These are phyloP conservation scores for Pichia membranifaciens DNA, from an alignment of 805 yeast species.

Conservation along the genomic window DNA sequence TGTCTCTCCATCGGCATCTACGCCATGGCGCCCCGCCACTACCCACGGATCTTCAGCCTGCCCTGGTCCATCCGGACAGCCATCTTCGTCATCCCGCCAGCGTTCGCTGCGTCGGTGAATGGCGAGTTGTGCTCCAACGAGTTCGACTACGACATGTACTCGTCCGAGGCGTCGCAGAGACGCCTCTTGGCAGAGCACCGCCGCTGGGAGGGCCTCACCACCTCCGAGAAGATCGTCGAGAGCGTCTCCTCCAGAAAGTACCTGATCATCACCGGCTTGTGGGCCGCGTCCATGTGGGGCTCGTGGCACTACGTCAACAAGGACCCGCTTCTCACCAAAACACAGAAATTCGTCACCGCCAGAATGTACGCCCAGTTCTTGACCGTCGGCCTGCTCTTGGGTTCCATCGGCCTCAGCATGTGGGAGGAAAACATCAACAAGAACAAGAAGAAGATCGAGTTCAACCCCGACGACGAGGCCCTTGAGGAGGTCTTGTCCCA, in stretches of 20 bases:
- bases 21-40: slow-evolving; percentile 43
- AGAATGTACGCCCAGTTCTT: slow-evolving; percentile 87
- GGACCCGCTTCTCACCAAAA: slow-evolving; percentile 65
- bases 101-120: slow-evolving; percentile 51
- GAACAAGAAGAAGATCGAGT: slow-evolving; percentile 6
- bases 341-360: slow-evolving; percentile 82
- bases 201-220: slow-evolving; percentile 47
- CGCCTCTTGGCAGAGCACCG: slow-evolving; percentile 40
- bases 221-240: slow-evolving; percentile 45
- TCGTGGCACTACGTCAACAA: slow-evolving; percentile 70
- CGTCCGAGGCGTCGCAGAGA: slow-evolving; percentile 38
- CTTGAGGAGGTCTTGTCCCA: slow-evolving; percentile 14
- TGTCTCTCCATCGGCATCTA: slow-evolving; percentile 50
- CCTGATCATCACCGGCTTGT: slow-evolving; percentile 59
- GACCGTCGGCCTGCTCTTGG: slow-evolving; percentile 65
- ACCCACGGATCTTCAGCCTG: slow-evolving; percentile 37
- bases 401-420: slow-evolving; percentile 59
- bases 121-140: slow-evolving; percentile 68
- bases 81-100: slow-evolving; percentile 61
- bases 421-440: slow-evolving; percentile 47
- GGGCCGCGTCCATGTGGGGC: slow-evolving; percentile 79
- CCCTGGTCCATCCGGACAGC: slow-evolving; percentile 63
- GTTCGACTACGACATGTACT: slow-evolving; percentile 59
- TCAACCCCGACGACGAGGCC: slow-evolving; percentile 11
- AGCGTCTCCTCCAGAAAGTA: slow-evolving; percentile 52